These are phyloP conservation scores for Alternaria alternata DNA, from an alignment of 2,329 filamentous ascomycete species.

Conservation along the genomic window DNA sequence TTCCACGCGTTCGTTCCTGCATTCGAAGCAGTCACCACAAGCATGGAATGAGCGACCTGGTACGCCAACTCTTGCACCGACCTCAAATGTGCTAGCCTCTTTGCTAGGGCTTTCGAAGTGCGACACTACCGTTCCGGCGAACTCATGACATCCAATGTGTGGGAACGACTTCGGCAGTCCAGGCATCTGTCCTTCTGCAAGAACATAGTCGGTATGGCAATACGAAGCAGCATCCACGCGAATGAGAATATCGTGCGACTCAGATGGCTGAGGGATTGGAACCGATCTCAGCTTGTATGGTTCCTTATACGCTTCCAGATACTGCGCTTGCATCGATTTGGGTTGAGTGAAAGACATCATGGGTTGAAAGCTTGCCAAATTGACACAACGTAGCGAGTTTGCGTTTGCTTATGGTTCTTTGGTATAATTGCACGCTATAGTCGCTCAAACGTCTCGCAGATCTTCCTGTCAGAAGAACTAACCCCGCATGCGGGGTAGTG, in stretches of 20 bases:
- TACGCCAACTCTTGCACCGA: constrained; percentile 51
- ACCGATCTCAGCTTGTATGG: constrained; percentile 52
- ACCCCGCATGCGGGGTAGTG: constrained; percentile 42
- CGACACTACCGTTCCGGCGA: constrained; percentile 55
- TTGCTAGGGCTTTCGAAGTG: constrained; percentile 31
- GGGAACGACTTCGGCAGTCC: constrained; percentile 51
- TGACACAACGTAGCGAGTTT: background rate
- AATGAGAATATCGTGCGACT: constrained; percentile 55
- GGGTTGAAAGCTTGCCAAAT: too few species aligned
- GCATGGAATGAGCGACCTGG: constrained; percentile 54
- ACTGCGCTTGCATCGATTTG: constrained; percentile 52
- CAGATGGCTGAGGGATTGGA: constrained; percentile 42
- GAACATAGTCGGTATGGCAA: constrained; percentile 56
- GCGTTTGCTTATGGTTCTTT: background rate
- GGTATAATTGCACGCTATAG: background rate
- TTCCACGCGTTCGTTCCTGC: constrained; percentile 31
- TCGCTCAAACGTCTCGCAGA: background rate
- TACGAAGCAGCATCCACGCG: constrained; percentile 59
- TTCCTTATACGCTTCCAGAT: constrained; percentile 53
- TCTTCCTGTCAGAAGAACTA: background rate
- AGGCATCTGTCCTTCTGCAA: constrained; percentile 48
- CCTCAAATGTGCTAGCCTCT: constrained; percentile 27
- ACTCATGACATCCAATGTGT: constrained; percentile 58
- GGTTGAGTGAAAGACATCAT: constrained; percentile 31
- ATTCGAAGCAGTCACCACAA: constrained; percentile 56